These are phyloP conservation scores for Cladophialophora yegresii DNA, from an alignment of 2,329 filamentous ascomycete species.

Conservation along the genomic window DNA sequence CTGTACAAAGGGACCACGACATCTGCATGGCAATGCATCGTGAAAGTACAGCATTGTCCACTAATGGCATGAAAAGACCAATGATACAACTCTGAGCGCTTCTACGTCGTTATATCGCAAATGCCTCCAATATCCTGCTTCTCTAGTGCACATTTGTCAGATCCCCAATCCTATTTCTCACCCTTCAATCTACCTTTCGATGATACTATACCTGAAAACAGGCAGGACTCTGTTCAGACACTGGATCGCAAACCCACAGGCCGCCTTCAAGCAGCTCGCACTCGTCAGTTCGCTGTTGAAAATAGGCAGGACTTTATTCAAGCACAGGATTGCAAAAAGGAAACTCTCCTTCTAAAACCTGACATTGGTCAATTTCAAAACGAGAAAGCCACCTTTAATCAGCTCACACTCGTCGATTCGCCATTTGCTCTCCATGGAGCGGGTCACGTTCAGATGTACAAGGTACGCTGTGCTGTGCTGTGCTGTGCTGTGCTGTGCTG, in stretches of 20 bases:
- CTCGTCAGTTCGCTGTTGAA: not conserved
- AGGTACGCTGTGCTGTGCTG: too few relatives aligned
- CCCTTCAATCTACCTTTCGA: not conserved
- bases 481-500: too few relatives aligned
- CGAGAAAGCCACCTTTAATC: not conserved
- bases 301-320: too few relatives aligned
- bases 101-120: not conserved
- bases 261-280: not conserved
- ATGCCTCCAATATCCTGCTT: not conserved
- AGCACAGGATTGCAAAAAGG: too few relatives aligned
- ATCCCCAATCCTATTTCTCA: not conserved
- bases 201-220: not conserved
- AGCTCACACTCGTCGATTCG: not conserved
- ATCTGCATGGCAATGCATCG: conserved; percentile 14
- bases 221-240: not conserved
- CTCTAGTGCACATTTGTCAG: not conserved
- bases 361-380: too few relatives aligned
- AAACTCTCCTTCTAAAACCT: too few relatives aligned
- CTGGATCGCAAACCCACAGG: not conserved
- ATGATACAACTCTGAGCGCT: not conserved
- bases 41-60: not conserved
- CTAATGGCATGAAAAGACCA: not conserved
- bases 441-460: too few relatives aligned
- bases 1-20: conserved; percentile 29
- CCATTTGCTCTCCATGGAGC: too few relatives aligned